Conservation (phyloP, 139 green algal species). For the Chlorella sp. region DNA sequence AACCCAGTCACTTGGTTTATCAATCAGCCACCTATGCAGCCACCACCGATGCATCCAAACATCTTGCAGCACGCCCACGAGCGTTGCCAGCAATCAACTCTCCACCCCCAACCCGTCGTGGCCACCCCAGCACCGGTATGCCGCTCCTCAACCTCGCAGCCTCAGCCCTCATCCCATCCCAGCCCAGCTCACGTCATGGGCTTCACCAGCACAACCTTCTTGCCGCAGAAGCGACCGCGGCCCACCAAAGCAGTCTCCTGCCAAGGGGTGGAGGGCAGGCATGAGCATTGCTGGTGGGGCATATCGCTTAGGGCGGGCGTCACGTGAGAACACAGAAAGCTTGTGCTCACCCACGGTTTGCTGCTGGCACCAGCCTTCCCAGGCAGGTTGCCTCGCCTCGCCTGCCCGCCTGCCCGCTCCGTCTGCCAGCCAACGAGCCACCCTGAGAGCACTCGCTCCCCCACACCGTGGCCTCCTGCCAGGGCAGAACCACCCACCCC, state of each 20-base stretch:
- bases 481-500: not conserved
- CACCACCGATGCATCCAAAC: too few relatives aligned
- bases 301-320: not conserved
- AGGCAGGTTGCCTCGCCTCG: too few relatives aligned
- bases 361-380: too few relatives aligned
- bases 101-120: too few relatives aligned
- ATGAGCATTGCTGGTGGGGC: not conserved
- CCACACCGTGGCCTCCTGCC: not conserved
- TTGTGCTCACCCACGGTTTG: not conserved
- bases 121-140: not conserved
- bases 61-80: too few relatives aligned
- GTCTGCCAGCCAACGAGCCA: too few relatives aligned
- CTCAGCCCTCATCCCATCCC: not conserved
- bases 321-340: not conserved
- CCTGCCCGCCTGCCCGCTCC: too few relatives aligned
- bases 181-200: conserved; percentile 69
- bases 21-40: too few relatives aligned
- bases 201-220: conserved; percentile 83
- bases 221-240: conserved; percentile 48
- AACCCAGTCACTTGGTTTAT: too few relatives aligned
- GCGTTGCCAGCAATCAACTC: too few relatives aligned
- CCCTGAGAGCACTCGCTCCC: too few relatives aligned
- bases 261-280: not conserved
- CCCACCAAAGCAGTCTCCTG: conserved; percentile 73
- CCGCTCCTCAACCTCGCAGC: not conserved